Percentiles rank a stretch among this genome's conserved stretches.
phyloP scores from a whole-genome alignment of 768 basidiomycete species.

The Tubosaeta brunneosetosa region DNA sequence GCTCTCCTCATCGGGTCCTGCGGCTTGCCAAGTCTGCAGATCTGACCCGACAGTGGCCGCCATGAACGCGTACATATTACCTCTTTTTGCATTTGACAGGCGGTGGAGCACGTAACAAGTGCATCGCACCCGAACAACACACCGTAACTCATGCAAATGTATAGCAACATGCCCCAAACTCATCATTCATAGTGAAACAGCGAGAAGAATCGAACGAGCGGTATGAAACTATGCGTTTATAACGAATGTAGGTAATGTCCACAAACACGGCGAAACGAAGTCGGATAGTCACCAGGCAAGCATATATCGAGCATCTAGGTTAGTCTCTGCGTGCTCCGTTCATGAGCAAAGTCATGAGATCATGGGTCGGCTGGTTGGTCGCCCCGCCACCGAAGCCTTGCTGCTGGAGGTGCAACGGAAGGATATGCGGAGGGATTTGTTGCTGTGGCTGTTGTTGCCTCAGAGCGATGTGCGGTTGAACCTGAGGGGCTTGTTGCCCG shows the following conservation, averaged over 20 bases:
- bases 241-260: constrained; percentile 30
- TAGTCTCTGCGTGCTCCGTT: constrained; percentile 65
- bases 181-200: constrained; percentile 26
- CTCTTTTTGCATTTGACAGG: constrained; percentile 8
- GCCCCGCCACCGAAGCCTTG: constrained; percentile 44
- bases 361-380: constrained; percentile 58
- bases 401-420: constrained; percentile 59
- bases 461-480: constrained; percentile 28
- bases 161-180: constrained; percentile 9
- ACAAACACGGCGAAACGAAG: constrained; percentile 9
- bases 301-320: constrained; percentile 24
- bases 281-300: constrained; percentile 7
- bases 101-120: constrained; percentile 6
- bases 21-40: constrained; percentile 5
- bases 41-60: constrained; percentile 15
- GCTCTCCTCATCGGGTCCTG: constrained; percentile 9
- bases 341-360: constrained; percentile 83
- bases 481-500: constrained; percentile 30
- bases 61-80: constrained; percentile 1
- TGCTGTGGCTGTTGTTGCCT: constrained; percentile 39
- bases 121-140: constrained; percentile 6
- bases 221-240: constrained; percentile 30
- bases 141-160: background rate
- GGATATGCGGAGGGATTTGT: constrained; percentile 50
- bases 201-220: constrained; percentile 16